Base-by-base conservation (phyloP, 306 rosid genomes). In the Echinosophora koreensis region DNA sequence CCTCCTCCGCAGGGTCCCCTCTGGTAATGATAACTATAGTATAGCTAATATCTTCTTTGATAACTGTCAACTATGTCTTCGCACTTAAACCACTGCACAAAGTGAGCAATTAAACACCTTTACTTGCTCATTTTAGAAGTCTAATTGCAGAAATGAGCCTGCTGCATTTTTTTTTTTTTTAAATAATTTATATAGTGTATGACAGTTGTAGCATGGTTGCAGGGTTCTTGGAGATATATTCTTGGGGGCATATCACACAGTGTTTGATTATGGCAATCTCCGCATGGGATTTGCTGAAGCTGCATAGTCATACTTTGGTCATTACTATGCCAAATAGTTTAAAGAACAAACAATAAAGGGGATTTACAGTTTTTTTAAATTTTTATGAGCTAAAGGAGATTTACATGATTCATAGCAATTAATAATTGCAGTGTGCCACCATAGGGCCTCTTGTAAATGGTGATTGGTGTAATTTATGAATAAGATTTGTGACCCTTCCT, bases 1-100 rank as follows among this genome's bases (percentile, higher is more conserved):
- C 92, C 91, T 83, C 68, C 90, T 4, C 94, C 94, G 34, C 90
- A 86, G 69, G 94, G 97, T 69, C 97, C 97, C 66, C 81, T 92
- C 28, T 92, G 94, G 97, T 92, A 88, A 80, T 76, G 9, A 14
- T 59, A 30, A 46, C 22, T 51, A n/a, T 47, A 18, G 17, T 70
- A 47, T 64, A 67, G 14, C 46, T 44, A 52, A 3, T 17, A 30
- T 30, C 54, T 32, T 41, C 49, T 52, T 50, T 28, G 14, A 8
- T 12, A 38, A 18, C 12, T 57, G 3, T 46, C n/a, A 74, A 11
- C n/a, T 3, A 6, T 27, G 2, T 16, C n/a, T 74, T 16, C 13
- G 16, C 16, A 47, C 5, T n/a, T 47, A 14, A 47, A 30, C 32
- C 32, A 30, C 16, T 47, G 54, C 22, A 22, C 22, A 22, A 22